Conservation (phyloP, 345 rosid species). For the Lagerstroemia speciosa region DNA sequence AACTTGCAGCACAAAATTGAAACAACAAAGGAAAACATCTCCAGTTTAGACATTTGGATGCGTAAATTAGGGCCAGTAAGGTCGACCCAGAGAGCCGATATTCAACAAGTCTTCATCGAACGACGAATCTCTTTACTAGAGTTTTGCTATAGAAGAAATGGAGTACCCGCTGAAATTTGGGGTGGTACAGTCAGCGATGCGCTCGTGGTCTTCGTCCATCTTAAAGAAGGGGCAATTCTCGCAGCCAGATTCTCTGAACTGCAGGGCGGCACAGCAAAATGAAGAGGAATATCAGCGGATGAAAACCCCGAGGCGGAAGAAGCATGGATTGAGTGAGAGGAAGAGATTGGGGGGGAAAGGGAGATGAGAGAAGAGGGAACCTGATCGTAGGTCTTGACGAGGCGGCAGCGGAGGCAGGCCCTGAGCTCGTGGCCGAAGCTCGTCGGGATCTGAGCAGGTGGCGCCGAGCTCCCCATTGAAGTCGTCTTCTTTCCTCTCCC, state of each 20-base stretch:
- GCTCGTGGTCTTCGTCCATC: constrained; percentile 83
- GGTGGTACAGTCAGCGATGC: constrained; percentile 75
- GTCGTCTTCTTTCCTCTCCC: not conserved
- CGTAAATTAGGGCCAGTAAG: not conserved
- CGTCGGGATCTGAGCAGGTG: constrained; percentile 82
- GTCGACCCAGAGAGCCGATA: not conserved
- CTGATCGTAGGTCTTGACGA: constrained; percentile 87
- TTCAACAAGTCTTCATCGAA: not conserved
- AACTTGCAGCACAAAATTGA: not conserved
- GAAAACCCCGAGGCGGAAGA: not conserved
- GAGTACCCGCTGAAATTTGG: constrained; percentile 73
- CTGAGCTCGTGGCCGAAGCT: constrained; percentile 85
- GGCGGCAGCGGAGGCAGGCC: constrained; percentile 84
- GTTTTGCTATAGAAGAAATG: not conserved
- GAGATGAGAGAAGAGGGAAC: constrained; percentile 12
- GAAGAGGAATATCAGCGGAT: not conserved
- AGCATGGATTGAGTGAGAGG: no score
- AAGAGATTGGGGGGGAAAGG: no score
- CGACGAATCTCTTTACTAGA: not conserved
- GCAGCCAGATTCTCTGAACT: constrained; percentile 66
- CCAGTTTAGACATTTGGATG: not conserved
- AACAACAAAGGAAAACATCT: not conserved
- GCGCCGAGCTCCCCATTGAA: constrained; percentile 3
- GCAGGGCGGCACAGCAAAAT: not conserved
- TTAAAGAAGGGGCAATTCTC: constrained; percentile 82